Conservation (phyloP, 345 rosid species). For the sweet orange (Citrus sinensis) region DVS_A1.0 CM039164.1:28333501-28334000, state of each 20-base stretch:
- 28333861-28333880: conserved; percentile 61
- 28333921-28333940: conserved; percentile 24
- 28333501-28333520: conserved; percentile 33
- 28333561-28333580: conserved; percentile 37
- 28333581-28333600: conserved; percentile 28
- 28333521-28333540: conserved; percentile 29
- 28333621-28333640: conserved; percentile 59
- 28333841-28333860: conserved; percentile 29
- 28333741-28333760: conserved; percentile 57
- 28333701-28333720: conserved; percentile 34
- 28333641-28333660: conserved; percentile 33
- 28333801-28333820: conserved; percentile 30
- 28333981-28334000: conserved; percentile 50
- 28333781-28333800: conserved; percentile 38
- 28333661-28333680: conserved; percentile 38
- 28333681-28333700: conserved; percentile 30
- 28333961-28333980: conserved; percentile 65
- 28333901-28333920: conserved; percentile 48
- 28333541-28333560: conserved; percentile 35
- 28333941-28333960: conserved; percentile 57
- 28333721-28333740: conserved; percentile 31
- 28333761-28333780: conserved; percentile 72
- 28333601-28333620: conserved; percentile 31
- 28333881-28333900: conserved; percentile 61
- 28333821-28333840: conserved; percentile 31